Evolutionary conservation across 768 basidiomycete species (phyloP).

Genomic region (Rhizopogon vinicolor): DNA sequence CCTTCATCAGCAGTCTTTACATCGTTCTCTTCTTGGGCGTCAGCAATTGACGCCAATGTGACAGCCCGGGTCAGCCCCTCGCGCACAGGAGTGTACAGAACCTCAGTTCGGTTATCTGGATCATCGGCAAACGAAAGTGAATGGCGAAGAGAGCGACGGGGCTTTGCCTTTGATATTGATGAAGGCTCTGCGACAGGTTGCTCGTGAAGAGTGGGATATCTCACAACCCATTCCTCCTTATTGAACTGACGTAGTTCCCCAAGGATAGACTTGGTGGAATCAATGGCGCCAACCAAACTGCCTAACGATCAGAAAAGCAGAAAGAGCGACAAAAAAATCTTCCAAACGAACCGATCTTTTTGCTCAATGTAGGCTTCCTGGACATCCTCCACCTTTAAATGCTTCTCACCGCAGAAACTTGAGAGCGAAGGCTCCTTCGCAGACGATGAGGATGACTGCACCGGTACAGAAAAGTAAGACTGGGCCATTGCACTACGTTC

Average conservation of each 20-base stretch:
- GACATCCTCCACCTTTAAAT: slow-evolving; percentile 60
- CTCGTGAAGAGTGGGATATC: slow-evolving; percentile 76
- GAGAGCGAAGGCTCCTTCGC: slow-evolving; percentile 11
- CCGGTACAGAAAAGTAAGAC: slow-evolving; percentile 1
- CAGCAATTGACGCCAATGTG: slow-evolving; percentile 50
- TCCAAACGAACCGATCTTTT: slow-evolving; percentile 60
- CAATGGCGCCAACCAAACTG: slow-evolving; percentile 77
- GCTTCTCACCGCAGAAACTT: slow-evolving; percentile 16
- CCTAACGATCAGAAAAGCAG: slow-evolving; percentile 1
- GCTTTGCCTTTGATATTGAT: slow-evolving; percentile 21
- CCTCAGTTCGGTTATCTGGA: slow-evolving; percentile 60
- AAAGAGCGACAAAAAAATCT: background rate
- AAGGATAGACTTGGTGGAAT: slow-evolving; percentile 64
- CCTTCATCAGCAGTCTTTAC: slow-evolving; percentile 14
- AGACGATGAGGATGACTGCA: background rate
- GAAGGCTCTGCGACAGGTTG: slow-evolving; percentile 27
- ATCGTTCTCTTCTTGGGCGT: slow-evolving; percentile 34
- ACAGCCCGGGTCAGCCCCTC: slow-evolving; percentile 52
- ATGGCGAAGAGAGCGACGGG: slow-evolving; percentile 47
- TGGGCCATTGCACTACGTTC: background rate
- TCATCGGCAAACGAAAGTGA: slow-evolving; percentile 87
- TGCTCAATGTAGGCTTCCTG: slow-evolving; percentile 73
- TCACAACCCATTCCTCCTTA: slow-evolving; percentile 80
- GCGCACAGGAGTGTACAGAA: slow-evolving; percentile 50
- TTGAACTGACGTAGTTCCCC: slow-evolving; percentile 75